Conservation (phyloP, 768 basidiomycete species). For the Cyathus striatus region DNA sequence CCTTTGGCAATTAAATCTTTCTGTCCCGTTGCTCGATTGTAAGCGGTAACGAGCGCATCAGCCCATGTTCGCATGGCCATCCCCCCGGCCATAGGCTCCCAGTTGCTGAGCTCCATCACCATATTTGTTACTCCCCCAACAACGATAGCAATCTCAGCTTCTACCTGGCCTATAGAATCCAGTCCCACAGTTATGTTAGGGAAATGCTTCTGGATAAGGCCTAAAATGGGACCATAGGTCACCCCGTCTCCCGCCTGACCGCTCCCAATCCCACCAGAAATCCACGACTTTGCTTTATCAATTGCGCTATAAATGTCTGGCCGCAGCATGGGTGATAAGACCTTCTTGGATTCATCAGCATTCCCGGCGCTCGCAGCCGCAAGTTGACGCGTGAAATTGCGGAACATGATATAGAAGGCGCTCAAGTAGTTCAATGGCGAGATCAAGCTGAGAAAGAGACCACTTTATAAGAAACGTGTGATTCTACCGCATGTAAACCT, state of each 20-base stretch:
- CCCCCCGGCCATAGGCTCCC: conserved; percentile 50
- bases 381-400: conserved; percentile 37
- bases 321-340: conserved; percentile 44
- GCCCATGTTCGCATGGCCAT: conserved; percentile 56
- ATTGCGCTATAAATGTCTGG: conserved; percentile 45
- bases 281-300: conserved; percentile 43
- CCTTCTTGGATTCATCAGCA: conserved; percentile 30
- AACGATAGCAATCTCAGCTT: conserved; percentile 42
- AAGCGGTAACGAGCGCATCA: conserved; percentile 39
- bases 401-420: conserved; percentile 34
- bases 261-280: conserved; percentile 26
- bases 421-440: neutral
- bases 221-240: conserved; percentile 38
- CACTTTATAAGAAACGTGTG: neutral
- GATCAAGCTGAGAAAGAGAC: neutral
- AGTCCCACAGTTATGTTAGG: conserved; percentile 37
- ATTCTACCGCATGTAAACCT: conserved; percentile 28
- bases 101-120: conserved; percentile 49
- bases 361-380: conserved; percentile 21
- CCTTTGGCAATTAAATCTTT: conserved; percentile 42
- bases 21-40: conserved; percentile 24
- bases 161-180: conserved; percentile 39
- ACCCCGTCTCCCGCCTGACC: conserved; percentile 53
- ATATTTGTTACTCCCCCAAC: conserved; percentile 51
- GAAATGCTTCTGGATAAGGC: conserved; percentile 45